Percentiles rank a stretch among this genome's conserved stretches.
phyloP scores from a whole-genome alignment of 2,329 filamentous ascomycete genomes.

The Phialophora tarda region DNA sequence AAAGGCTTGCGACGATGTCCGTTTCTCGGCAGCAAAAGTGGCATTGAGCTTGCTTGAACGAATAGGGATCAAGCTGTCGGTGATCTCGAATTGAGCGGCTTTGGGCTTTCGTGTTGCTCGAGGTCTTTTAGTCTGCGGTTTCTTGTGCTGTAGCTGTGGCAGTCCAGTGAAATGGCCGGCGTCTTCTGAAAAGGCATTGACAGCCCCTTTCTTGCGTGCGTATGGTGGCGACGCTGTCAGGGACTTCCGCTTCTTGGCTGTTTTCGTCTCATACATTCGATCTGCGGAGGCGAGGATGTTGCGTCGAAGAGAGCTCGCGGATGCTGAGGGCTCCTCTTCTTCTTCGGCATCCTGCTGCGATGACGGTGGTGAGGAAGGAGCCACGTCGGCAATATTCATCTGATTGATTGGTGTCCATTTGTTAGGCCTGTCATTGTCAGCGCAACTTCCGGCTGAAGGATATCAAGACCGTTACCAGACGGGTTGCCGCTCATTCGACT shows the following conservation, averaged over 20 bases:
- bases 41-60: conserved; percentile 5
- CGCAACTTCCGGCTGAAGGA: neutral
- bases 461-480: conserved; percentile 10
- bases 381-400: neutral
- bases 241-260: conserved; percentile 13
- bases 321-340: neutral
- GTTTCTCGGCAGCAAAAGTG: neutral
- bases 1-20: conserved; percentile 6
- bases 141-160: neutral
- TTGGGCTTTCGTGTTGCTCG: neutral
- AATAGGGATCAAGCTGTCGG: conserved; percentile 3
- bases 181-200: neutral
- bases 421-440: conserved; percentile 18
- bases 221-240: conserved; percentile 1
- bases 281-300: conserved; percentile 15
- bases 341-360: neutral
- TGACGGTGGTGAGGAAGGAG: conserved; percentile 6
- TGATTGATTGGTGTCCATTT: conserved; percentile 23
- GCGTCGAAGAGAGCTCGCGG: conserved; percentile 15
- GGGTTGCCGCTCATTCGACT: neutral
- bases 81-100: neutral
- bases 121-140: neutral
- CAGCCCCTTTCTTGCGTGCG: conserved; percentile 15
- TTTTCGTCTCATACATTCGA: conserved; percentile 7
- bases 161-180: neutral